Evolutionary conservation across 352 stramenopile genomes (phyloP).

Genomic region (Globisporangium parvum): DNA sequence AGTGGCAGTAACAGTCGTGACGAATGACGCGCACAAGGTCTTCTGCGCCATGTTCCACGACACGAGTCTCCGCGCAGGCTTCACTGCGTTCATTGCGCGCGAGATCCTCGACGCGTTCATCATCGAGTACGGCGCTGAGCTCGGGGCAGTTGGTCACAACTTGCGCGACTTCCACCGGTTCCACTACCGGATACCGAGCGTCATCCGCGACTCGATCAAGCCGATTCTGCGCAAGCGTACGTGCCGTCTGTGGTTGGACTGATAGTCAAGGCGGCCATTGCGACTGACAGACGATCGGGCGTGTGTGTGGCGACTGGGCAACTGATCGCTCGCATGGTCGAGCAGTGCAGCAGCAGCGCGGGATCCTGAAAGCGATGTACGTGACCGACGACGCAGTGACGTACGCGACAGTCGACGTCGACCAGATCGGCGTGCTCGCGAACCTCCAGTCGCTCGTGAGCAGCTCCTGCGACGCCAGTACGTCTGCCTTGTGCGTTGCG

Average conservation of each 20-base stretch:
- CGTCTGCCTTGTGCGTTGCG: slow-evolving; percentile 10
- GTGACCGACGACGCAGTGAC: slow-evolving; percentile 80
- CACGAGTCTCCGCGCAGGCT: slow-evolving; percentile 62
- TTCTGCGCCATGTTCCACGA: slow-evolving; percentile 92
- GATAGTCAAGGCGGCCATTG: not conserved
- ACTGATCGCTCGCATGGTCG: not conserved
- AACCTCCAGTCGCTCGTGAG: slow-evolving; percentile 88
- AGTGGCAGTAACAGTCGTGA: slow-evolving; percentile 88
- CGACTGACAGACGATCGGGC: not conserved
- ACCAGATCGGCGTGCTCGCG: slow-evolving; percentile 87
- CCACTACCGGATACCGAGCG: slow-evolving; percentile 75
- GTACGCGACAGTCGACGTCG: slow-evolving; percentile 81
- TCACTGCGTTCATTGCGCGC: slow-evolving; percentile 83
- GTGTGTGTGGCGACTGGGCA: no score
- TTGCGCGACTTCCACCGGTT: slow-evolving; percentile 90
- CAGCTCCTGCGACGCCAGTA: slow-evolving; percentile 83
- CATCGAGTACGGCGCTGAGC: slow-evolving; percentile 62
- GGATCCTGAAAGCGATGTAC: slow-evolving; percentile 87
- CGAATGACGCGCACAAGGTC: slow-evolving; percentile 84
- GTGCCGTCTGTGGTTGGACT: slow-evolving; percentile 3
- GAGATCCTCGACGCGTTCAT: slow-evolving; percentile 86
- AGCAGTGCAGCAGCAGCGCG: slow-evolving; percentile 82
- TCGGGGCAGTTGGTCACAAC: slow-evolving; percentile 84
- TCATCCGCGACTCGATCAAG: slow-evolving; percentile 81
- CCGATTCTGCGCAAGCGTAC: slow-evolving; percentile 80